Evolutionary conservation across 2,329 filamentous ascomycete genomes (phyloP), one percentile per base, ranked within the genome.

Genomic region (Blastomyces percursus): DNA sequence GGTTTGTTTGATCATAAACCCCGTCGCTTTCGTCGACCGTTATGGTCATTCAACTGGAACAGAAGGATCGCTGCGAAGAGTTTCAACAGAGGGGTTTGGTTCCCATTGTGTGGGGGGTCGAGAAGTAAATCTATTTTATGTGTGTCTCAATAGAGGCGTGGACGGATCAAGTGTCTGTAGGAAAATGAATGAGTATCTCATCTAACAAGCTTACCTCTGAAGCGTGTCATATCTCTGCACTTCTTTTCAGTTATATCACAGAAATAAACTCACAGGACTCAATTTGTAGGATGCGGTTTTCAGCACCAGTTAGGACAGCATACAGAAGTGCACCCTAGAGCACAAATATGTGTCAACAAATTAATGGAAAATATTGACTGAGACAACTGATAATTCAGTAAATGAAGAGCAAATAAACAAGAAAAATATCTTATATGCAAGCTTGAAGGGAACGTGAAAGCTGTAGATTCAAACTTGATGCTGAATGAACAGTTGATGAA

Each of bases 21-120:
- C 8, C 19, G 7, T 64, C 60, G 32, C 42, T 60, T 52, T 62
- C 50, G 30, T 60, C 56, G 55, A 64, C 60, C 56, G 62, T 64
- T 38, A 42, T 60, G 30, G 12, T 27, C n/a, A 12, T n/a, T 52
- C 30, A 40, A 42, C 21, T 44, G 14, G 30, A 8, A 27, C n/a
- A 27, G 19, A 24, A 2, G n/a, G 6, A 9, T 42, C 19, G 24
- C 44, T 54, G 32, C 30, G 2, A 44, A 32, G 46, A 40, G 9
- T 52, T 60, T 38, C 59, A 9, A 16, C n/a, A 40, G 32, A 32
- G 40, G 3, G 2, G 11, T 6, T 8, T 8, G 12, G n/a, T 16
- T 24, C 11, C 14, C 35, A 24, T 57, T 7, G 54, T 1, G n/a
- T n/a, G 12, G 16, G n/a, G 24, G 1, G n/a, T 40, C 19, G 32